phyloP scores from a whole-genome alignment of 2,329 filamentous ascomycete genomes.

The Fusarium protoensiforme region DNA sequence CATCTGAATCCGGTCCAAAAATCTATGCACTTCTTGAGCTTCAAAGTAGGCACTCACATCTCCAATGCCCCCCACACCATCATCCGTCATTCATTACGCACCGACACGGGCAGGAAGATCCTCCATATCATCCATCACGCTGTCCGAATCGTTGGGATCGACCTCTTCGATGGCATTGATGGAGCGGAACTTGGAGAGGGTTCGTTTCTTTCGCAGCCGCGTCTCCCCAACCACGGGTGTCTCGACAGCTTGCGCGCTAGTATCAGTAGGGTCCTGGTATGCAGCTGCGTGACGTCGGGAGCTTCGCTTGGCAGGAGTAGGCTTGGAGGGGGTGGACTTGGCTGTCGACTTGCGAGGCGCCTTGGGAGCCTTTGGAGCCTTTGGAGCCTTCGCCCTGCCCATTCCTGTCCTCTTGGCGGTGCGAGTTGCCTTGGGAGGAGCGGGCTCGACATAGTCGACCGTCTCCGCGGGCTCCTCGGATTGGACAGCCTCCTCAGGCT shows the following conservation, averaged over 20 bases:
- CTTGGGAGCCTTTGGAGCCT: conserved; percentile 31
- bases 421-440: conserved; percentile 40
- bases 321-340: conserved; percentile 41
- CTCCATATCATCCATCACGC: conserved; percentile 58
- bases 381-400: conserved; percentile 29
- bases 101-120: conserved; percentile 52
- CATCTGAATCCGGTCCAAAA: not conserved
- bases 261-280: conserved; percentile 47
- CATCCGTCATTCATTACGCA: conserved; percentile 5
- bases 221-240: conserved; percentile 38
- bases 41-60: not conserved
- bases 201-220: conserved; percentile 42
- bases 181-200: conserved; percentile 44
- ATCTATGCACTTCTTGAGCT: not conserved
- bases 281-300: conserved; percentile 38
- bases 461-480: conserved; percentile 19
- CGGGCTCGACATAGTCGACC: conserved; percentile 32
- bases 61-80: not conserved
- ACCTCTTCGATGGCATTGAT: conserved; percentile 16
- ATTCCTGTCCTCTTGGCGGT: conserved; percentile 39
- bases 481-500: conserved; percentile 12
- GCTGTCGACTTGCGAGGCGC: conserved; percentile 29
- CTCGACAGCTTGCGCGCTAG: conserved; percentile 16
- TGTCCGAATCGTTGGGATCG: conserved; percentile 43
- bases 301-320: conserved; percentile 34